Evolutionary conservation across 257 asterid species (phyloP).

Genomic region (Datura wrightii): DNA sequence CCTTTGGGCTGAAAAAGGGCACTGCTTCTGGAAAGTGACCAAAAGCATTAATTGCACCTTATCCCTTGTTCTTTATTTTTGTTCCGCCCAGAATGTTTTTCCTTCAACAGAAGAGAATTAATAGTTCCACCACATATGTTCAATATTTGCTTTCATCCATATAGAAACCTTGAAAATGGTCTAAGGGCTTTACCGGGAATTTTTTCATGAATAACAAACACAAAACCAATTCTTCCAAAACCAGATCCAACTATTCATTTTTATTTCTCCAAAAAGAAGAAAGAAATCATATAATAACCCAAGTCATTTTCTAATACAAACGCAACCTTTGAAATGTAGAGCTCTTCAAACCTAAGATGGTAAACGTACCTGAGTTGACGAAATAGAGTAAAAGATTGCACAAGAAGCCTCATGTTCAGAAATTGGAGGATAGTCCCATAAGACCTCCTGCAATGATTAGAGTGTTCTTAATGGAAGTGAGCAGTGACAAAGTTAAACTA

Average conservation of each 20-base stretch:
- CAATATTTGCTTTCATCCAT: constrained; percentile 19
- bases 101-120: constrained; percentile 1
- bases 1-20: background rate
- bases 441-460: constrained; percentile 70
- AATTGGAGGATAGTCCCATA: constrained; percentile 93
- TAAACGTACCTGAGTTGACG: constrained; percentile 83
- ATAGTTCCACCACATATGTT: background rate
- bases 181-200: background rate
- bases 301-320: background rate
- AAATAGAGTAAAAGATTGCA: constrained; percentile 95
- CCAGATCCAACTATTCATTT: background rate
- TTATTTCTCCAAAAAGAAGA: background rate
- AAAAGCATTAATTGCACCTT: background rate
- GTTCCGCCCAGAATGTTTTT: background rate
- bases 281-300: background rate
- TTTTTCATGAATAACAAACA: background rate
- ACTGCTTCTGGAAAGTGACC: constrained; percentile 17
- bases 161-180: constrained; percentile 3
- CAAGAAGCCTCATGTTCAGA: constrained; percentile 85
- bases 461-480: constrained; percentile 33
- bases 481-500: constrained; percentile 12
- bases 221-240: background rate
- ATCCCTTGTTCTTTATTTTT: background rate
- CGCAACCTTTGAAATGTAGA: background rate
- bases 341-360: constrained; percentile 20